Percentiles rank a stretch among this genome's conserved stretches.
Conservation (phyloP, 331 rosid species). For the Malus hybrid region DNA sequence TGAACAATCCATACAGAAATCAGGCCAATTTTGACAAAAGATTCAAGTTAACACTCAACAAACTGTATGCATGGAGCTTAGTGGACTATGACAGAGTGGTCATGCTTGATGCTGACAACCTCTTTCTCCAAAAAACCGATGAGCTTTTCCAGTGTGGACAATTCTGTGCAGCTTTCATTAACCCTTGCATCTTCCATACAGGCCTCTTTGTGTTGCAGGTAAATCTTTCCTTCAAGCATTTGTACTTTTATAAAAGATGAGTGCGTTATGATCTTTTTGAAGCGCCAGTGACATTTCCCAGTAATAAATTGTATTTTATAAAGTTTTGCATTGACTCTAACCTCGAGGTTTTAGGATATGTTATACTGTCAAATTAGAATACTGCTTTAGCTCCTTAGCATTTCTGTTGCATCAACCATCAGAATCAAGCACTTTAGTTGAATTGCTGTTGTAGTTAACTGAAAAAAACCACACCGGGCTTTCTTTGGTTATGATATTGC, state of each 20-base stretch:
- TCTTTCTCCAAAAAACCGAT: constrained; percentile 65
- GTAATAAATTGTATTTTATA: background rate
- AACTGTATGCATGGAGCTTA: constrained; percentile 83
- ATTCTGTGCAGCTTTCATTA: constrained; percentile 85
- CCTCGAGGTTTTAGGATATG: background rate
- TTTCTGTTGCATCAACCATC: no score
- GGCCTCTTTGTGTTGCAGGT: constrained; percentile 93
- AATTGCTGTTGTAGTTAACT: background rate
- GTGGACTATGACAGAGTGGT: constrained; percentile 78
- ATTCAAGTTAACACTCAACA: constrained; percentile 70
- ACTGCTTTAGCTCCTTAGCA: no score
- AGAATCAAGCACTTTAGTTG: no score
- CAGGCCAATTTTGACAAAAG: constrained; percentile 67
- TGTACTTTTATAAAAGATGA: no score
- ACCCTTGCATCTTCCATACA: constrained; percentile 86
- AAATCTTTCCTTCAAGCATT: background rate
- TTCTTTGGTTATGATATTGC: constrained; percentile 14
- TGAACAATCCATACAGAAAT: constrained; percentile 66
- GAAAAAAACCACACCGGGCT: background rate
- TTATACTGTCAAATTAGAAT: no score
- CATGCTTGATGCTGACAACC: constrained; percentile 91
- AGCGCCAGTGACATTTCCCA: no score
- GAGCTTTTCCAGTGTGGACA: constrained; percentile 87
- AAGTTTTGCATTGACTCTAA: background rate
- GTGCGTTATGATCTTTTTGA: no score